phyloP scores from a whole-genome alignment of 331 rosid genomes.

The Rhamnella rubrinervis region DNA sequence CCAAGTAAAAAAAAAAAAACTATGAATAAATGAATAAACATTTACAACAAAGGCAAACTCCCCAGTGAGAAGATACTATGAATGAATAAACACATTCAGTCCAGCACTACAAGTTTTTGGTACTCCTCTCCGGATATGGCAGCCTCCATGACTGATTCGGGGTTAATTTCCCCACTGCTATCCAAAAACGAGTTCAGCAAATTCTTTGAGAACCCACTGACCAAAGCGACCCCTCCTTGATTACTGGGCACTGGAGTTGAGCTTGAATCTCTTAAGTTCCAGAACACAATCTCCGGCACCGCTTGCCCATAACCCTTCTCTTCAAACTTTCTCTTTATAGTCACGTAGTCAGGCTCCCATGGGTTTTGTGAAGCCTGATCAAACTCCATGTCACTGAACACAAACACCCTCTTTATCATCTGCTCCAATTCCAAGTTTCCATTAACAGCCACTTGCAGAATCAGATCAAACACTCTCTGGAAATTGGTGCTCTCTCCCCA shows the following conservation, averaged over 20 bases:
- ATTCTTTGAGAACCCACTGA: slow-evolving; percentile 72
- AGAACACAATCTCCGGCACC: slow-evolving; percentile 68
- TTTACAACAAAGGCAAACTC: no score
- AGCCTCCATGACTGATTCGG: slow-evolving; percentile 43
- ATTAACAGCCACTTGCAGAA: slow-evolving; percentile 53
- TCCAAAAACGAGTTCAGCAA: slow-evolving; percentile 55
- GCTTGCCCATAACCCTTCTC: slow-evolving; percentile 52
- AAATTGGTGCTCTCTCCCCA: slow-evolving; percentile 51
- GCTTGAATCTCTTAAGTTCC: slow-evolving; percentile 63
- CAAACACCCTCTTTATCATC: slow-evolving; percentile 66
- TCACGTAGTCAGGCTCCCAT: slow-evolving; percentile 74
- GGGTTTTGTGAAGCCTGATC: slow-evolving; percentile 42
- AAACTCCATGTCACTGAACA: slow-evolving; percentile 86
- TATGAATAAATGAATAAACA: not conserved
- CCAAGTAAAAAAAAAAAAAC: no score
- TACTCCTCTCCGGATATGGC: slow-evolving; percentile 56
- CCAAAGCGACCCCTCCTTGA: slow-evolving; percentile 58
- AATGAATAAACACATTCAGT: slow-evolving; percentile 16
- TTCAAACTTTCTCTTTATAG: slow-evolving; percentile 46
- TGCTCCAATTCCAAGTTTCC: slow-evolving; percentile 52
- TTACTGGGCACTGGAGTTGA: slow-evolving; percentile 50
- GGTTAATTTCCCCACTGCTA: slow-evolving; percentile 41
- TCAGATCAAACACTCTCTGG: slow-evolving; percentile 61
- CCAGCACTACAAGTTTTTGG: slow-evolving; percentile 44
- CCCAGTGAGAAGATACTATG: not conserved